Evolutionary conservation across 345 rosid genomes (phyloP), one percentile per base, ranked within the genome.

Genomic region (Balakata baccata): DNA sequence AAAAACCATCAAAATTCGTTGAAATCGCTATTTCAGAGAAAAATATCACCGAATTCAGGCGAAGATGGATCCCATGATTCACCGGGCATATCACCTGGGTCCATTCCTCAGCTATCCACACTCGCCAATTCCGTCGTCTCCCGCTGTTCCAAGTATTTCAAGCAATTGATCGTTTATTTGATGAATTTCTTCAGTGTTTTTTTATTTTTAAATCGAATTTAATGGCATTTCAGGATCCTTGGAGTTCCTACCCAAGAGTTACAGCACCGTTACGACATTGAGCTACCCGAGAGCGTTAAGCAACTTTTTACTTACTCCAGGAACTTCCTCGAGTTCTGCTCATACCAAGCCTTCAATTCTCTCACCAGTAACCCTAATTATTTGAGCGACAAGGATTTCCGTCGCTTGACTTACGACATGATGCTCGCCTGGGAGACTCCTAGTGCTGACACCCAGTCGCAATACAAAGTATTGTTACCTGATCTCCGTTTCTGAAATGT

Each of bases 391-490:
- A 82, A 83, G 29, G 94, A 87, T 18, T 90, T 94, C 58, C 89
- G 91, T 61, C 94, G 83, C 72, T 84, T 94, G 39, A 87, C 87
- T n/a, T 94, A 81, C 73, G 97, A 92, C 66, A 90, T 92, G 97
- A 94, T 94, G 97, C 98, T 92, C 80, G 98, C 98, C 29, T 94
- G 98, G 98, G 98, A 90, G 80, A 62, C 83, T 10, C 96, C 98
- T 3, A 79, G 90, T 66, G 81, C 81, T 38, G 84, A 86, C 46
- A 74, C 70, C 67, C 87, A 85, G 82, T 61, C 67, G 3, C 78
- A 74, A 37, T 76, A 64, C 54, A 86, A 82, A 68, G 98, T 91
- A 77, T 54, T 54, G 43, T 61, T 11, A 61, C 7, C 45, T 29
- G 7, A 5, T 34, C 41, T 20, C 59, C 23, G 7, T 54, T 54